Percentiles rank a stretch among this genome's conserved stretches.
Evolutionary conservation across 768 basidiomycete species (phyloP).

Genomic region (Leucosporidium creatinivorum): DNA sequence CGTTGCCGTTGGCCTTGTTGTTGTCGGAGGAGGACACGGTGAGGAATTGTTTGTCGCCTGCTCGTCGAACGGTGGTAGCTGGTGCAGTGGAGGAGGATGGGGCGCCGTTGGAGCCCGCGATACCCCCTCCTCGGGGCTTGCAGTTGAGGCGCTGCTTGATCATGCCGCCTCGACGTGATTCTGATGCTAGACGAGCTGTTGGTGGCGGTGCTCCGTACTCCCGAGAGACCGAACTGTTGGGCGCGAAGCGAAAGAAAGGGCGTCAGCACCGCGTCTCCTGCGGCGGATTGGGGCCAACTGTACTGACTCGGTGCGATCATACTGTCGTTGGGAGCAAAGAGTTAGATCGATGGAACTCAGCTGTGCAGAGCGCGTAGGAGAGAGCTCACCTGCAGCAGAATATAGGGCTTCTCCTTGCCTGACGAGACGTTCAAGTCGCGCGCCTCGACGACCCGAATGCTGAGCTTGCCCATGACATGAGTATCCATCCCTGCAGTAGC

Average conservation of each 20-base stretch:
- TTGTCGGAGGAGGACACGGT: no score
- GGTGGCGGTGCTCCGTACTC: constrained; percentile 23
- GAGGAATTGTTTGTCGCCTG: no score
- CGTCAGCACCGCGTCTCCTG: neutral
- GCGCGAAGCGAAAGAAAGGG: no score
- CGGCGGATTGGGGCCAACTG: neutral
- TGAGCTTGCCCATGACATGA: constrained; percentile 54
- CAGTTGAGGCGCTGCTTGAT: no score
- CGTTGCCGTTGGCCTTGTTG: no score
- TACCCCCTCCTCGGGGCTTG: no score
- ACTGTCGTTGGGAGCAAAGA: neutral
- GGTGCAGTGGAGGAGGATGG: no score
- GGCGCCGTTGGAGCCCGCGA: no score
- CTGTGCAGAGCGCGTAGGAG: no score
- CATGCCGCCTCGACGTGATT: no score
- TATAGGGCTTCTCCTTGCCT: constrained; percentile 13
- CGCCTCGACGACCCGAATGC: constrained; percentile 88
- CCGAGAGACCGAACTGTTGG: constrained; percentile 21
- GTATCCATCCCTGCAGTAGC: neutral
- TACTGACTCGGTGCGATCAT: constrained; percentile 27
- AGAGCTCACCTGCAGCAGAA: constrained; percentile 16
- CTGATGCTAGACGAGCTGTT: neutral
- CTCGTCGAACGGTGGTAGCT: no score
- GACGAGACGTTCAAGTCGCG: constrained; percentile 51
- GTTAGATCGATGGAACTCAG: no score